Conservation (phyloP, 2,329 filamentous ascomycete genomes). For the Malbranchea cinnamomea region DNA sequence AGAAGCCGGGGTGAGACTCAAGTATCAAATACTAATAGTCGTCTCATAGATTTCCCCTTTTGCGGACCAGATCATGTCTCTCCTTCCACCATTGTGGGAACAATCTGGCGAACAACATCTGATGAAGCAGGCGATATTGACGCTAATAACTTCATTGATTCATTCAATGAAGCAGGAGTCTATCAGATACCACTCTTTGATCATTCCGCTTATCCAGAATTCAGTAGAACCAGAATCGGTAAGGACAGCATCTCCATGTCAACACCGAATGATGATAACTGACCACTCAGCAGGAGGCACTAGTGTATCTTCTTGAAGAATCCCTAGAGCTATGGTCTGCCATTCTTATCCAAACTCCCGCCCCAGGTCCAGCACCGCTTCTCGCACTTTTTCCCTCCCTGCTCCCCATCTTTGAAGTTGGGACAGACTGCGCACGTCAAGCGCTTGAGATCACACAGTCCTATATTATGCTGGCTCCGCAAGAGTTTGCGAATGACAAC, state of each 20-base stretch:
- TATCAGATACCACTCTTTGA: slow-evolving; percentile 60
- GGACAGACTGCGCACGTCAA: slow-evolving; percentile 46
- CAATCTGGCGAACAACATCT: slow-evolving; percentile 74
- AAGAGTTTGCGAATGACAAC: slow-evolving; percentile 27
- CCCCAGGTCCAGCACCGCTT: slow-evolving; percentile 46
- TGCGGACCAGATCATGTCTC: slow-evolving; percentile 66
- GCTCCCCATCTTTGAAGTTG: slow-evolving; percentile 52
- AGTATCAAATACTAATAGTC: no score
- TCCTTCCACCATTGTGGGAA: slow-evolving; percentile 73
- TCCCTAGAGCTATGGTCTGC: slow-evolving; percentile 78
- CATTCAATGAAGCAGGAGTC: slow-evolving; percentile 69
- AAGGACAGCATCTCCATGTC: slow-evolving; percentile 11
- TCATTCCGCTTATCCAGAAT: slow-evolving; percentile 68
- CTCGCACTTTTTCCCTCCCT: slow-evolving; percentile 46
- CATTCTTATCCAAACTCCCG: slow-evolving; percentile 51
- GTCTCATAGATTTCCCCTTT: slow-evolving; percentile 41
- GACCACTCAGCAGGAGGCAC: slow-evolving; percentile 34
- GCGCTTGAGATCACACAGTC: slow-evolving; percentile 52
- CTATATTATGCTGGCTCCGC: slow-evolving; percentile 51
- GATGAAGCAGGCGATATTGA: slow-evolving; percentile 85
- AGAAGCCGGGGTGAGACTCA: no score
- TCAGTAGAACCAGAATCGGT: slow-evolving; percentile 64
- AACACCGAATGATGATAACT: slow-evolving; percentile 2
- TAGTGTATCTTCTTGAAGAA: slow-evolving; percentile 79
- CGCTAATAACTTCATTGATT: slow-evolving; percentile 72